A percentile compares a stretch with the other conserved stretches of the same genome.
These are phyloP conservation scores for Hibiscus mutabilis DNA, from an alignment of 345 rosid species.

Conservation along the genomic window DNA sequence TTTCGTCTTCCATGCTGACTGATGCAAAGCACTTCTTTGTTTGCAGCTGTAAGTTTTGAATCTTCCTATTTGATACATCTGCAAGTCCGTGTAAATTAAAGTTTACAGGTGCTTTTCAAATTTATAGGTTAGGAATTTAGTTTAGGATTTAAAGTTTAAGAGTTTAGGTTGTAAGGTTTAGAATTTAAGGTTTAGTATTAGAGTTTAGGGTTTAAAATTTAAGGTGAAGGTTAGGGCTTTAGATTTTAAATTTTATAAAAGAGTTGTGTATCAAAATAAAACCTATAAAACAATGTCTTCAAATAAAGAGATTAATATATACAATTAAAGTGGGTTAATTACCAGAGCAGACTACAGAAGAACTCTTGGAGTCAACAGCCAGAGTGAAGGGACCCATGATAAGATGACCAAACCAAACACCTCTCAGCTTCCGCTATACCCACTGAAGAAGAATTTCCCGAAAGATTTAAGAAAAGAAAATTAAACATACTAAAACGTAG, in stretches of 20 bases:
- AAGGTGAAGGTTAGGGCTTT: no score
- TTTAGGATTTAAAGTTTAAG: no score
- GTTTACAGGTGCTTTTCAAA: no score
- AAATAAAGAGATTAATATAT: background rate
- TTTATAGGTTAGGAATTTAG: no score
- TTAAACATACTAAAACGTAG: background rate
- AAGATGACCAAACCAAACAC: background rate
- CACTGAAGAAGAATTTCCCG: background rate
- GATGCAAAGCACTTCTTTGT: conserved; percentile 55
- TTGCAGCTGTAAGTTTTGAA: conserved; percentile 36
- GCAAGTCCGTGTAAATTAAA: no score
- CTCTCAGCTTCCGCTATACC: background rate
- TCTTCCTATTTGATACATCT: conserved; percentile 33
- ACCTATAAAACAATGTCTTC: no score
- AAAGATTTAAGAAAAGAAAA: background rate
- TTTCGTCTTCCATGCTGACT: conserved; percentile 41
- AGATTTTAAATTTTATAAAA: no score
- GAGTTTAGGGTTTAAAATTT: no score
- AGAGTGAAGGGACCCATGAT: conserved; percentile 17
- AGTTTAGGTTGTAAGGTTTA: no score
- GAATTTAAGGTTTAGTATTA: no score
- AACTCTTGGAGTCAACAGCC: background rate
- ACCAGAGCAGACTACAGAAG: conserved; percentile 8
- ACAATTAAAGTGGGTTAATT: background rate
- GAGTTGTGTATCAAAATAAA: no score